These are phyloP conservation scores for Apiospora aurea DNA, from an alignment of 2,329 filamentous ascomycete genomes.

Conservation along the genomic window DNA sequence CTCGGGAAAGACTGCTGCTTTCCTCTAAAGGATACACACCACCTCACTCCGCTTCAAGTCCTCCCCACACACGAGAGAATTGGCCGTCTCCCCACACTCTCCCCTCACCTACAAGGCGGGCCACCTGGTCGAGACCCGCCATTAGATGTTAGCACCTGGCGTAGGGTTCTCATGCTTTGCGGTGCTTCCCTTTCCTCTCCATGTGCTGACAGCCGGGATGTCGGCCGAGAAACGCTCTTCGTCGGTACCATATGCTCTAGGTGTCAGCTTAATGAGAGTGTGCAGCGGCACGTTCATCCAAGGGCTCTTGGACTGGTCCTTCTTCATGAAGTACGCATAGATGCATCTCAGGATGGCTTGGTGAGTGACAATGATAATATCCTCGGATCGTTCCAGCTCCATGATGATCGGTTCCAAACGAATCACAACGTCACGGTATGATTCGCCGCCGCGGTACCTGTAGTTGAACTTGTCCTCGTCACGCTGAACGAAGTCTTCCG, in stretches of 20 bases:
- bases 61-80: not conserved
- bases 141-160: constrained; percentile 34
- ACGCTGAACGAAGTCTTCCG: constrained; percentile 92
- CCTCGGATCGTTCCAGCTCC: constrained; percentile 95
- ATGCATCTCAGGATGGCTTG: constrained; percentile 97
- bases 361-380: constrained; percentile 97
- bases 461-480: constrained; percentile 99
- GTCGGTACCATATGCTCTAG: constrained; percentile 90
- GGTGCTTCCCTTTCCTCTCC: constrained; percentile 88
- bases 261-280: constrained; percentile 94
- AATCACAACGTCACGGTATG: constrained; percentile 95
- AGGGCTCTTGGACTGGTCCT: constrained; percentile 87
- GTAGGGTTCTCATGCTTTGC: constrained; percentile 81
- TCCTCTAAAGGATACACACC: not conserved
- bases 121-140: not conserved
- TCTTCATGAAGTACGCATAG: constrained; percentile 99
- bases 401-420: constrained; percentile 99
- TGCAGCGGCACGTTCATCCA: constrained; percentile 99
- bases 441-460: constrained; percentile 95
- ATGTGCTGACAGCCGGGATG: constrained; percentile 95
- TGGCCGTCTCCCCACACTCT: not conserved
- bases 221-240: constrained; percentile 88
- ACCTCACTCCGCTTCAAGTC: not conserved
- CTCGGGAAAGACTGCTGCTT: constrained; percentile 11
- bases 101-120: not conserved